A percentile compares a stretch with the other conserved stretches of the same genome.
phyloP scores from a whole-genome alignment of 2,329 filamentous ascomycete species.

The Penicillium capsulatum region DNA sequence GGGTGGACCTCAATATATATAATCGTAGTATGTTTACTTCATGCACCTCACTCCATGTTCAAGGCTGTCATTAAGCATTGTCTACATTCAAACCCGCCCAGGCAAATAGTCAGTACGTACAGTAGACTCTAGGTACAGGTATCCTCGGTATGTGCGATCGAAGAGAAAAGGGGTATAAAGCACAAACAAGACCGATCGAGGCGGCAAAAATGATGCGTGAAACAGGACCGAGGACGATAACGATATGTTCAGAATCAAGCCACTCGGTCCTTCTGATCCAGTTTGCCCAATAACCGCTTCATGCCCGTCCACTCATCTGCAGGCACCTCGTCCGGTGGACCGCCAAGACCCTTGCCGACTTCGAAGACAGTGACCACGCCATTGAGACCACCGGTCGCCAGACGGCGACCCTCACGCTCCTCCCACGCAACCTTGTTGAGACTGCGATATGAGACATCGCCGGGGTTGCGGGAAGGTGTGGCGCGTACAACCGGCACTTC shows the following conservation, averaged over 20 bases:
- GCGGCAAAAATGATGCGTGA: slow-evolving; percentile 7
- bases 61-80: not conserved
- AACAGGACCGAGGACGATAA: slow-evolving; percentile 12
- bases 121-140: slow-evolving; percentile 7
- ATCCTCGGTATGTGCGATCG: slow-evolving; percentile 16
- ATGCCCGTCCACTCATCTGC: slow-evolving; percentile 90
- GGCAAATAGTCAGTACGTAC: not conserved
- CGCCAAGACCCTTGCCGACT: slow-evolving; percentile 70
- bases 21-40: no score
- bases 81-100: not conserved
- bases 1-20: no score
- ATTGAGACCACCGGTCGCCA: slow-evolving; percentile 89
- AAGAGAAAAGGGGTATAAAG: slow-evolving; percentile 26
- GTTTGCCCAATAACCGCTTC: slow-evolving; percentile 77
- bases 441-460: slow-evolving; percentile 71
- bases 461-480: slow-evolving; percentile 60
- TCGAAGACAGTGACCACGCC: slow-evolving; percentile 90
- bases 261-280: slow-evolving; percentile 55
- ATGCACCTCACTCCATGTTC: not conserved
- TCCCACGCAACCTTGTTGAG: slow-evolving; percentile 96
- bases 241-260: slow-evolving; percentile 20
- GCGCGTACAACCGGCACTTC: slow-evolving; percentile 86
- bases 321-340: slow-evolving; percentile 76
- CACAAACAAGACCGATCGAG: slow-evolving; percentile 15
- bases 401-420: slow-evolving; percentile 74